Evolutionary conservation across 305 asterid genomes (phyloP).

Genomic region (Ilex paraguariensis): DNA sequence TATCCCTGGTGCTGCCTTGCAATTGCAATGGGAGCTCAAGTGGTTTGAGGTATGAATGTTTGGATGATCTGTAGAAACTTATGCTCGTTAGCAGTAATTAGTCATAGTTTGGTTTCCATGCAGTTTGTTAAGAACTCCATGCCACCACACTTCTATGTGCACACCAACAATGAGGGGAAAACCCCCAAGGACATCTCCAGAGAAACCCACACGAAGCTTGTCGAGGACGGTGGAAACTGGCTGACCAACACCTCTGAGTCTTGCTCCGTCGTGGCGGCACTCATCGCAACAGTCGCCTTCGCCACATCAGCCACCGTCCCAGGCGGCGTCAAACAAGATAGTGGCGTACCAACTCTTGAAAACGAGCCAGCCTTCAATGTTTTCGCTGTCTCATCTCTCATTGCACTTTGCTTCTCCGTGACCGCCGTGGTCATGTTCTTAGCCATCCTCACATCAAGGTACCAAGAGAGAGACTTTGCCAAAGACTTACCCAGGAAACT

Average conservation of each 20-base stretch:
- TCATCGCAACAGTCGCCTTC: background rate
- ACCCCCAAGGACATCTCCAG: background rate
- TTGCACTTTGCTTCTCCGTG: slow-evolving; percentile 7
- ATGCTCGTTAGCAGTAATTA: background rate
- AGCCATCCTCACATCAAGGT: slow-evolving; percentile 16
- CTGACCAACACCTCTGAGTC: background rate
- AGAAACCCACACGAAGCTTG: background rate
- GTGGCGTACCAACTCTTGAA: background rate
- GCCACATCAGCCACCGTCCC: background rate
- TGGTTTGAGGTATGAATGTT: slow-evolving; percentile 28
- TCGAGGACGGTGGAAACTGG: background rate
- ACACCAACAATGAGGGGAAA: background rate
- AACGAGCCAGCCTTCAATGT: background rate
- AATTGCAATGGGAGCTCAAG: slow-evolving; percentile 20
- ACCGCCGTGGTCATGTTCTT: slow-evolving; percentile 14
- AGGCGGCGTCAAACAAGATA: background rate
- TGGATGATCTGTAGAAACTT: background rate
- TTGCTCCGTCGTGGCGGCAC: background rate
- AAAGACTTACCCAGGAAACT: slow-evolving; percentile 1
- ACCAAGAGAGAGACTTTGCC: slow-evolving; percentile 13
- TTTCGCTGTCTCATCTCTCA: background rate
- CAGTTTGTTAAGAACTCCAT: background rate
- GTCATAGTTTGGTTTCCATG: background rate
- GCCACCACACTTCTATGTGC: background rate
- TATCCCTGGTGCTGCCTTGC: slow-evolving; percentile 4